A percentile compares a stretch with the other conserved stretches of the same genome.
Conservation (phyloP, 108 stramenopile genomes). For the Bacterosira constricta region DNA sequence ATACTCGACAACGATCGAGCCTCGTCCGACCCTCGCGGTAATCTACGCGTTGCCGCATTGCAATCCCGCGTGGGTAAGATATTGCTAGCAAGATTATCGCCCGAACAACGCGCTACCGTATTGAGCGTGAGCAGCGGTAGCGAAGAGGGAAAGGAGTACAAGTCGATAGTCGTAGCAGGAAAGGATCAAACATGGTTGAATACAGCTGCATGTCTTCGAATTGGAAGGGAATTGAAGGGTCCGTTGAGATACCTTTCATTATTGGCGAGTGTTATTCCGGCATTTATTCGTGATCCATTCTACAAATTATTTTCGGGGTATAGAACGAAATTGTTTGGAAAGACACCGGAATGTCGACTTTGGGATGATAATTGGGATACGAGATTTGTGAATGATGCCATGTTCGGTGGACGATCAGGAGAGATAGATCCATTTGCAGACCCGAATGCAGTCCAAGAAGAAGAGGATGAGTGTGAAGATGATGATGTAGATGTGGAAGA, state of each 20-base stretch:
- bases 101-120: not conserved
- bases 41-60: slow-evolving; percentile 49
- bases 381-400: slow-evolving; percentile 49
- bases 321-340: slow-evolving; percentile 59
- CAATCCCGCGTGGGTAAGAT: slow-evolving; percentile 40
- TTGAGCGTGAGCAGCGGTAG: not conserved
- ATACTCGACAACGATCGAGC: slow-evolving; percentile 60
- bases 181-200: slow-evolving; percentile 10
- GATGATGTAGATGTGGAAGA: slow-evolving; percentile 1
- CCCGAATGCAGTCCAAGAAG: slow-evolving; percentile 7
- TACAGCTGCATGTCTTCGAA: slow-evolving; percentile 36
- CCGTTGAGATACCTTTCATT: slow-evolving; percentile 48
- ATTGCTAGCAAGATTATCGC: slow-evolving; percentile 22
- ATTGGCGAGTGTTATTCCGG: slow-evolving; percentile 41
- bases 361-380: slow-evolving; percentile 59
- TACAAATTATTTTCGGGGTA: slow-evolving; percentile 59
- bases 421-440: slow-evolving; percentile 44
- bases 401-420: slow-evolving; percentile 17
- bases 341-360: slow-evolving; percentile 62
- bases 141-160: slow-evolving; percentile 23
- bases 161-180: slow-evolving; percentile 43
- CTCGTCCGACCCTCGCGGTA: slow-evolving; percentile 31
- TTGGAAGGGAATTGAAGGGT: slow-evolving; percentile 37
- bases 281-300: slow-evolving; percentile 54
- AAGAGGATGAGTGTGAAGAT: slow-evolving; percentile 2